Evolutionary conservation across 1,284 basidiomycete species (phyloP).

Genomic region (Ustilago hordei): DNA sequence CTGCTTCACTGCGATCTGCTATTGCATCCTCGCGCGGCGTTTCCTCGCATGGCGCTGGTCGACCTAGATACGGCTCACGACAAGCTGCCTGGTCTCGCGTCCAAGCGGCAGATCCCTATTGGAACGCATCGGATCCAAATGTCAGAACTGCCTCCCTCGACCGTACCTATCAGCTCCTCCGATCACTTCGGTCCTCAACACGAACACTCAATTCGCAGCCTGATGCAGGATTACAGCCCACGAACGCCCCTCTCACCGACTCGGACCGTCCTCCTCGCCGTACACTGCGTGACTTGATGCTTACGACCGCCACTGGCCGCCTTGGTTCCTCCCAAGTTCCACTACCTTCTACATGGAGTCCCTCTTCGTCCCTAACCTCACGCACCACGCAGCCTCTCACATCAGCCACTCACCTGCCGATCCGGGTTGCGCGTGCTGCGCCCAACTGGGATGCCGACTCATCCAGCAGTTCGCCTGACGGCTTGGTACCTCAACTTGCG

Average conservation of each 20-base stretch:
- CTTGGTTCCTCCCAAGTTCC: not conserved
- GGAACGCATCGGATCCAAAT: not conserved
- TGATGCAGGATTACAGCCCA: not conserved
- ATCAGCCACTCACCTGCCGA: not conserved
- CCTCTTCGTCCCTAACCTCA: not conserved
- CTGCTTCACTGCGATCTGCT: slow-evolving; percentile 32
- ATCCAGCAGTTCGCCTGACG: slow-evolving; percentile 1
- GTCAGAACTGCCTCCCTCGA: slow-evolving; percentile 7
- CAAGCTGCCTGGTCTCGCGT: slow-evolving; percentile 2
- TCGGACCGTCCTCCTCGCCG: not conserved
- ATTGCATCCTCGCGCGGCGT: slow-evolving; percentile 24
- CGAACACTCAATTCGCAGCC: not conserved
- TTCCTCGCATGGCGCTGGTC: slow-evolving; percentile 10
- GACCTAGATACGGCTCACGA: not conserved
- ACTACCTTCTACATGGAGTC: not conserved
- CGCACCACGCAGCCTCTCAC: not conserved
- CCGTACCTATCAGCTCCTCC: slow-evolving; percentile 28
- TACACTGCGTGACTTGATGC: slow-evolving; percentile 18
- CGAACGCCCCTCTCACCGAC: not conserved
- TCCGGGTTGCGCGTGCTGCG: not conserved
- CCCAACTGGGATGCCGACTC: not conserved
- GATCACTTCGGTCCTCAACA: slow-evolving; percentile 15
- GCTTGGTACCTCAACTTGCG: not conserved
- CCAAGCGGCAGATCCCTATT: not conserved
- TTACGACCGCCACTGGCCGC: slow-evolving; percentile 4